Conservation (phyloP, 352 stramenopile genomes). For the Globisporangium paroecandrum region DNA sequence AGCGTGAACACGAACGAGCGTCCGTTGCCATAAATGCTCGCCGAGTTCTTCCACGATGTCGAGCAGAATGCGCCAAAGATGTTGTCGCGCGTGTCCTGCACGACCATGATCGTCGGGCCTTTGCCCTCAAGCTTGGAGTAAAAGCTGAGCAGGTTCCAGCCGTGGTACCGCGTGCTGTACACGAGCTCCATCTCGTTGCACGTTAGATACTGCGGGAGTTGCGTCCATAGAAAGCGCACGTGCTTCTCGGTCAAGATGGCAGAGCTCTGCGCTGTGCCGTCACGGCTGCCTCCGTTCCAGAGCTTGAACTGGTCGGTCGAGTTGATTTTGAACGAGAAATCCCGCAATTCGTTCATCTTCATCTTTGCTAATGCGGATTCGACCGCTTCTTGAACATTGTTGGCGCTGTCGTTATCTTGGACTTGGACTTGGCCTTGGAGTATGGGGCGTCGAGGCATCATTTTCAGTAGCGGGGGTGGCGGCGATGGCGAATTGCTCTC, state of each 20-base stretch:
- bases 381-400: neutral
- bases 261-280: slow-evolving; percentile 33
- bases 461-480: neutral
- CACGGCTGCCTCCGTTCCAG: slow-evolving; percentile 17
- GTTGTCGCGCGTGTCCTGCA: slow-evolving; percentile 67
- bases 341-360: slow-evolving; percentile 28
- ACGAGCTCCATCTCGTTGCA: slow-evolving; percentile 73
- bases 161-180: slow-evolving; percentile 58
- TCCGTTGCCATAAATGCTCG: slow-evolving; percentile 67
- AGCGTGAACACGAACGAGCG: slow-evolving; percentile 73
- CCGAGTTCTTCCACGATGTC: slow-evolving; percentile 53
- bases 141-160: slow-evolving; percentile 71
- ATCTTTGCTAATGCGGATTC: neutral
- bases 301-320: slow-evolving; percentile 56
- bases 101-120: slow-evolving; percentile 58
- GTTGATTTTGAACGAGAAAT: slow-evolving; percentile 51
- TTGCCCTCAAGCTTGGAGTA: slow-evolving; percentile 55
- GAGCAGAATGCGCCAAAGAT: slow-evolving; percentile 76
- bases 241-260: slow-evolving; percentile 64
- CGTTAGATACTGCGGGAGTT: slow-evolving; percentile 54
- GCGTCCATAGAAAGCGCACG: slow-evolving; percentile 61
- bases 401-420: neutral
- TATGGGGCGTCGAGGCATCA: neutral
- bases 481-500: slow-evolving; percentile 8
- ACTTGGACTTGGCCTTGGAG: neutral